Evolutionary conservation across 257 asterid genomes (phyloP).

Genomic region (Misopates orontium): DNA sequence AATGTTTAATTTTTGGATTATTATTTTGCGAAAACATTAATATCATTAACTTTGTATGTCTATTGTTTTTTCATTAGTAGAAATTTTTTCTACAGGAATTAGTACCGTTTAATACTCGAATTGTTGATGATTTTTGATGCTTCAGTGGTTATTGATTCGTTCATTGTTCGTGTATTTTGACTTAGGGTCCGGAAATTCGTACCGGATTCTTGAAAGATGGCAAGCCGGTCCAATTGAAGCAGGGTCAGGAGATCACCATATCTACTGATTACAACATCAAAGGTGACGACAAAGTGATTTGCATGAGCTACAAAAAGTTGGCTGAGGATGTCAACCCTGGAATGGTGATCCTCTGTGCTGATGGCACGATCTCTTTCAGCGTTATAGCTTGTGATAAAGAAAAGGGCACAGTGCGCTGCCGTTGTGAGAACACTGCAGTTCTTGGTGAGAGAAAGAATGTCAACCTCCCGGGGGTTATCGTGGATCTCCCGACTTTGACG

Average conservation of each 20-base stretch:
- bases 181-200: constrained; percentile 72
- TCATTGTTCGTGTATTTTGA: neutral
- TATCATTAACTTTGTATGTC: neutral
- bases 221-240: constrained; percentile 60
- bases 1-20: too few species aligned
- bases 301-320: constrained; percentile 73
- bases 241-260: constrained; percentile 63
- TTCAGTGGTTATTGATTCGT: neutral
- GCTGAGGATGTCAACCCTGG: constrained; percentile 60
- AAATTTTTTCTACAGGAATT: too few species aligned
- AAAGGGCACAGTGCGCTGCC: constrained; percentile 54
- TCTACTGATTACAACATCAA: constrained; percentile 62
- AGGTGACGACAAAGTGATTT: constrained; percentile 61
- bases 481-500: constrained; percentile 70
- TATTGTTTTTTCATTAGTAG: too few species aligned
- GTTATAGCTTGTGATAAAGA: constrained; percentile 53
- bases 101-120: neutral
- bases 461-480: constrained; percentile 72
- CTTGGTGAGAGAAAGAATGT: constrained; percentile 76
- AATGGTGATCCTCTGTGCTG: constrained; percentile 63
- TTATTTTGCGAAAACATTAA: too few species aligned
- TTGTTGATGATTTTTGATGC: neutral
- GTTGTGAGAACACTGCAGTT: constrained; percentile 68
- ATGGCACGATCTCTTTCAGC: constrained; percentile 63
- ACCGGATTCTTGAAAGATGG: constrained; percentile 66